Base-by-base conservation (phyloP, 2,329 filamentous ascomycete genomes). In the Diaporthe nobilis region DNA sequence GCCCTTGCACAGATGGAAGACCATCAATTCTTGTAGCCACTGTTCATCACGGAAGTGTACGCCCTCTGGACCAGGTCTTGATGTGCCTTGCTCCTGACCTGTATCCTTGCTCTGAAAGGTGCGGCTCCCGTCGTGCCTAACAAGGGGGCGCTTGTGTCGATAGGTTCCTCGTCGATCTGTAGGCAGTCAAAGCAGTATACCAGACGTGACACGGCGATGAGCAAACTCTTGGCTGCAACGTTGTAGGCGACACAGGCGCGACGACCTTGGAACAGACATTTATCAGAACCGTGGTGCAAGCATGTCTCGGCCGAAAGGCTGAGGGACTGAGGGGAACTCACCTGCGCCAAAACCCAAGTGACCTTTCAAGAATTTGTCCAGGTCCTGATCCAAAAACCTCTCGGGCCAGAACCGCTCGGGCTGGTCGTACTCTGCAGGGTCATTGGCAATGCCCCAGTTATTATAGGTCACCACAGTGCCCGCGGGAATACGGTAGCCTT, bases 401-500 rank as follows among this genome's bases (percentile, higher is more conserved):
- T 63, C 58, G n/a, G 58, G 58, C 58, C 58, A 63, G 58, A 63
- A 63, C 3, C 58, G 37, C 39, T 63, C 37, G 12, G 58, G 58
- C 39, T 63, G 58, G 4, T 63, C 37, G 37, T 63, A 44, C n/a
- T 63, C 58, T 15, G 37, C 13, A 4, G 58, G 58, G n/a, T 63
- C 58, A 20, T 63, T 63, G 22, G 58, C 58, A 28, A 63, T 63
- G 10, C 58, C 58, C 58, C 58, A 63, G 28, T 63, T 15, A 17
- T 63, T 63, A 17, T 63, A 63, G n/a, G 58, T 63, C 7, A 63
- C 58, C 58, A 63, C 58, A 39, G 58, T 63, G 4, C 58, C 37
- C 31, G 58, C 58, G 22, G 58, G 58, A 44, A 63, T 63, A 20
- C n/a, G n/a, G 9, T 63, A 63, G 13, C 58, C 58, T n/a, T 63